Conservation (phyloP, 208 protist genomes). For the Trypanosoma vivax region DNA sequence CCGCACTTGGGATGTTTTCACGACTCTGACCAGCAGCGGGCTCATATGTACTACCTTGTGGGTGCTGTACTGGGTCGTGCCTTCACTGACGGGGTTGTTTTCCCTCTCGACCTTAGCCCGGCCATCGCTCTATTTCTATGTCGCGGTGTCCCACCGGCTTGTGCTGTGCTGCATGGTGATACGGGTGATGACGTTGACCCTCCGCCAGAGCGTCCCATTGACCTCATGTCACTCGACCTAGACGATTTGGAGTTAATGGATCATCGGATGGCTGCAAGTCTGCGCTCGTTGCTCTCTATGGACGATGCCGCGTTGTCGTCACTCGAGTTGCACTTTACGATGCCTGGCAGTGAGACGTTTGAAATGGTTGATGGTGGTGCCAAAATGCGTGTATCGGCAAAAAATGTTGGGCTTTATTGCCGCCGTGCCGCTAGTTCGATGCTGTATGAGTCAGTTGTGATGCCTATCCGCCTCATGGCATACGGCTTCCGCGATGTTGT, state of each 20-base stretch:
- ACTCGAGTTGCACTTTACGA: constrained; percentile 76
- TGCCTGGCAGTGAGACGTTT: constrained; percentile 68
- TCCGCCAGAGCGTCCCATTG: constrained; percentile 42
- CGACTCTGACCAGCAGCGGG: constrained; percentile 31
- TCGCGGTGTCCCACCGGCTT: constrained; percentile 30
- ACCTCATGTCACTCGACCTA: constrained; percentile 55
- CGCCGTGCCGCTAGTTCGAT: constrained; percentile 47
- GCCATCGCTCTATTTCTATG: constrained; percentile 67
- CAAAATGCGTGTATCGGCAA: constrained; percentile 31
- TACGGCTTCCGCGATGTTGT: constrained; percentile 75
- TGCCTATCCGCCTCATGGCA: constrained; percentile 57
- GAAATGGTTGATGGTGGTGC: constrained; percentile 50
- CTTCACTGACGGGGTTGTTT: constrained; percentile 70
- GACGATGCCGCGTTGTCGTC: constrained; percentile 28
- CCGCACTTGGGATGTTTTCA: constrained; percentile 32
- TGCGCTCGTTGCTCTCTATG: constrained; percentile 33
- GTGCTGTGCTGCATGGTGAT: constrained; percentile 17
- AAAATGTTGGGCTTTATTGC: constrained; percentile 57
- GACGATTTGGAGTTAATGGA: constrained; percentile 56
- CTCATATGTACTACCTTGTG: constrained; percentile 57
- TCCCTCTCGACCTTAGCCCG: constrained; percentile 64
- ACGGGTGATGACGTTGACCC: constrained; percentile 10
- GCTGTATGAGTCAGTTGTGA: constrained; percentile 64
- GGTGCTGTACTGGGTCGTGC: constrained; percentile 72
- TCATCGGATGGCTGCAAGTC: constrained; percentile 31